Conservation (phyloP, 106 monocot genomes). For the Hemerocallis citrina region DNA sequence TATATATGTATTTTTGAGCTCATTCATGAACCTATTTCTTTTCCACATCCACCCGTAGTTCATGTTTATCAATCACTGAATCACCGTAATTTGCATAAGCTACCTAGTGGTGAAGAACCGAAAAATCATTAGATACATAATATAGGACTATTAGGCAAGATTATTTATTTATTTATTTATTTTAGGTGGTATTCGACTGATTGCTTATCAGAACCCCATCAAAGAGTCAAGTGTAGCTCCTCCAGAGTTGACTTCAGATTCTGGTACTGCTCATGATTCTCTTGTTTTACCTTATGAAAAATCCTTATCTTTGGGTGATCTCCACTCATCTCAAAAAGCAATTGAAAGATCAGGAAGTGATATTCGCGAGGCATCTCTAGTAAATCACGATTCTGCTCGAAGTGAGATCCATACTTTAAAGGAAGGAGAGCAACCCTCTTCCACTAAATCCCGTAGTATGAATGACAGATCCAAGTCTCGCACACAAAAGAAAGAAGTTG, state of each 20-base stretch:
- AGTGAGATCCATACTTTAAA: not conserved
- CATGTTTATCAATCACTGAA: too few relatives aligned
- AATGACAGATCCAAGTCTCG: not conserved
- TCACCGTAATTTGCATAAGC: too few relatives aligned
- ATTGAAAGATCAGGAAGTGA: not conserved
- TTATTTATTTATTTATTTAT: slow-evolving; percentile 18
- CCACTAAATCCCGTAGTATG: not conserved
- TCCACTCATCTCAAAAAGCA: not conserved
- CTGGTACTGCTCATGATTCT: not conserved
- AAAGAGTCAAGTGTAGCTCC: not conserved
- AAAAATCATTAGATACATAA: not conserved
- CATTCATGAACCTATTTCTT: too few relatives aligned
- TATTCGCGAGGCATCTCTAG: not conserved
- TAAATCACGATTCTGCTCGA: not conserved
- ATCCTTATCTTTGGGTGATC: not conserved
- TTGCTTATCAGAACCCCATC: not conserved
- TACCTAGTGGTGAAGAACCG: too few relatives aligned
- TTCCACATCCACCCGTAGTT: too few relatives aligned
- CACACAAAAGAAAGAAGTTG: not conserved
- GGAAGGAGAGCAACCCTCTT: not conserved
- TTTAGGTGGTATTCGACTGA: slow-evolving; percentile 35
- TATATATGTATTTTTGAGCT: too few relatives aligned
- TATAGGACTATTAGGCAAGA: not conserved
- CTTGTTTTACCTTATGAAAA: not conserved
- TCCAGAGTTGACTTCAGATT: not conserved